Base-by-base conservation (phyloP, 108 stramenopile species). In the Nannochloropsis salina region DNA sequence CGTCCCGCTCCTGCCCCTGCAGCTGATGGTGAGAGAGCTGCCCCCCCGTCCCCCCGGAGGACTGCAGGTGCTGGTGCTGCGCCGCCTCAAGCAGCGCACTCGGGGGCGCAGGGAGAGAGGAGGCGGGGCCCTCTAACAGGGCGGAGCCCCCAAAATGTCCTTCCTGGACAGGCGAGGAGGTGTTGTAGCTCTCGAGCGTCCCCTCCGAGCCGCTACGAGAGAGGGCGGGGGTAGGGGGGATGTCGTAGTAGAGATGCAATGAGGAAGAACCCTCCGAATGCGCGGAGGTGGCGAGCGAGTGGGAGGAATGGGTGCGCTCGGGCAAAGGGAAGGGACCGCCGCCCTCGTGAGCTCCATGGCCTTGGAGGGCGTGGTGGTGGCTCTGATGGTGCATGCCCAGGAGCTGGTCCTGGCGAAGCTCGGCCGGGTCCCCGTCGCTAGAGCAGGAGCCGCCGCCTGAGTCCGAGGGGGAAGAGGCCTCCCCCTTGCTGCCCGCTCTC, bases 151-250 rank as follows among this genome's bases (percentile, higher is more conserved):
- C 47, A 51, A 51, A 51, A 15, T 51, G 47, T 10, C 47, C 47
- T 15, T 51, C 47, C 12, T 12, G 47, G 47, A 51, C 47, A 1
- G 47, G 47, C 47, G 47, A 51, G 1, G 47, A 51, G 47, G 47
- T 51, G 15, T 51, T 51, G 47, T 51, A 51, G 10, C 15, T 51
- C 47, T 51, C 47, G 10, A 51, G 47, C 10, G 47, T 51, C 15
- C 15, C 47, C 15, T 51, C 47, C 10, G 47, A 51, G 47, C 47
- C 47, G 15, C 47, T 51, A 15, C 1, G 47, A 1, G 47, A 51
- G 47, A 51, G 47, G 47, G 47, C 47, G 47, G 47, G 47, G 47
- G 47, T 51, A 31, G 47, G 47, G 47, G 47, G 47, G 47, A 51
- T 51, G 47, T 51, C 47, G 31, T 31, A 31, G 47, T 51, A 51